These are phyloP conservation scores for Penicillium soppii DNA, from an alignment of 495 filamentous ascomycete genomes.

Conservation along the genomic window DNA sequence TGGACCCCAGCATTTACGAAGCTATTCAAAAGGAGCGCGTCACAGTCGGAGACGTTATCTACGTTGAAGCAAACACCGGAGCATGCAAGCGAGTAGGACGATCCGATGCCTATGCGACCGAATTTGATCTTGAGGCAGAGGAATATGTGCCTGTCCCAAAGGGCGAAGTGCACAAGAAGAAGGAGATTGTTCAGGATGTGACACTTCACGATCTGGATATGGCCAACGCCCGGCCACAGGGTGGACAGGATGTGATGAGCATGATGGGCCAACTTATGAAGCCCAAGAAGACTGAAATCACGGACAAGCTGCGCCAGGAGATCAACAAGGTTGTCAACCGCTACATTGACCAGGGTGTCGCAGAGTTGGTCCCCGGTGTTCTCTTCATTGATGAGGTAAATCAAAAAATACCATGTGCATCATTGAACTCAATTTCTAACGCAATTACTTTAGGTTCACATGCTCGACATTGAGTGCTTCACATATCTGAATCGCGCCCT, in stretches of 20 bases:
- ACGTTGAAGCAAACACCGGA: conserved; percentile 97
- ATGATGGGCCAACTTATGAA: conserved; percentile 99
- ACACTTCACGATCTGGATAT: conserved; percentile 95
- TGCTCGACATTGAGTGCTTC: conserved; percentile 98
- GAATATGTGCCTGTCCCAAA: conserved; percentile 98
- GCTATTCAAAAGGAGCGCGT: conserved; percentile 98
- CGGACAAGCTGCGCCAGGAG: conserved; percentile 89
- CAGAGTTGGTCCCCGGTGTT: conserved; percentile 93
- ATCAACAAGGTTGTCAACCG: conserved; percentile 99
- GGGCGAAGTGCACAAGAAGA: conserved; percentile 99
- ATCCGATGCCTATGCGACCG: conserved; percentile 93
- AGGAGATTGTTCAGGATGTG: conserved; percentile 99
- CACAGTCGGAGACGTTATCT: conserved; percentile 93
- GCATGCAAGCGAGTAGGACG: conserved; percentile 94
- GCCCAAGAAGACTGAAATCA: conserved; percentile 98
- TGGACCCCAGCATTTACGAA: conserved; percentile 98
- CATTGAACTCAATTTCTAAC: background rate
- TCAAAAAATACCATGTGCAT: background rate
- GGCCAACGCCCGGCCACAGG: conserved; percentile 90
- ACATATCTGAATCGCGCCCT: conserved; percentile 97
- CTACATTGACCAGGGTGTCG: conserved; percentile 98
- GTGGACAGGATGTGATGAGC: conserved; percentile 98
- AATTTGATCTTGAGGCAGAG: conserved; percentile 97
- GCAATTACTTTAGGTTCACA: conserved; percentile 68
- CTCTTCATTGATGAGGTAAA: conserved; percentile 97